phyloP scores from a whole-genome alignment of 345 rosid species.

The Camelina hispida region DNA sequence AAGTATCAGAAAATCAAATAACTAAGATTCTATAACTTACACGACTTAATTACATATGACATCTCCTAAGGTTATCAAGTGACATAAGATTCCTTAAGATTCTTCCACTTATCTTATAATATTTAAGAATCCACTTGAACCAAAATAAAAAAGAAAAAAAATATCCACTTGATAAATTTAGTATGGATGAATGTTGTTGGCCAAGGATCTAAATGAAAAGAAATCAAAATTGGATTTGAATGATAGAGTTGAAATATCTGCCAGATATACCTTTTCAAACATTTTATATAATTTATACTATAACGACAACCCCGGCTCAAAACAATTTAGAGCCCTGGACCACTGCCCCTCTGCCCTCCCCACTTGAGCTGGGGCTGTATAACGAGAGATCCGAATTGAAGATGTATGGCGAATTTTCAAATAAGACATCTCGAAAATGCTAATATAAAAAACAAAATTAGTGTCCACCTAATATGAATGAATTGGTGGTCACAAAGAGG shows the following conservation, averaged over 20 bases:
- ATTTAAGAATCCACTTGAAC: constrained; percentile 21
- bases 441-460: constrained; percentile 19
- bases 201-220: constrained; percentile 21
- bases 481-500: constrained; percentile 25
- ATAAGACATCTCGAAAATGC: constrained; percentile 2
- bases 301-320: no score
- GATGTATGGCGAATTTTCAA: constrained; percentile 22
- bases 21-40: constrained; percentile 35
- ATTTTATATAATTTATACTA: background rate
- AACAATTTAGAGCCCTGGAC: no score
- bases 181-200: constrained; percentile 31
- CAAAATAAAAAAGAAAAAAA: no score
- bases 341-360: no score
- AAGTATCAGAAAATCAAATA: constrained; percentile 27
- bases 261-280: constrained; percentile 9
- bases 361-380: no score
- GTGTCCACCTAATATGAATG: constrained; percentile 34
- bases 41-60: constrained; percentile 38
- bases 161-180: background rate
- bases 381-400: constrained; percentile 2
- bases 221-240: constrained; percentile 11
- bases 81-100: constrained; percentile 36
- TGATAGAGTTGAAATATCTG: constrained; percentile 11
- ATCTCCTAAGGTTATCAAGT: constrained; percentile 28
- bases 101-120: constrained; percentile 9